These are phyloP conservation scores for Annulohypoxylon truncatum DNA, from an alignment of 2,329 filamentous ascomycete genomes.

Conservation along the genomic window DNA sequence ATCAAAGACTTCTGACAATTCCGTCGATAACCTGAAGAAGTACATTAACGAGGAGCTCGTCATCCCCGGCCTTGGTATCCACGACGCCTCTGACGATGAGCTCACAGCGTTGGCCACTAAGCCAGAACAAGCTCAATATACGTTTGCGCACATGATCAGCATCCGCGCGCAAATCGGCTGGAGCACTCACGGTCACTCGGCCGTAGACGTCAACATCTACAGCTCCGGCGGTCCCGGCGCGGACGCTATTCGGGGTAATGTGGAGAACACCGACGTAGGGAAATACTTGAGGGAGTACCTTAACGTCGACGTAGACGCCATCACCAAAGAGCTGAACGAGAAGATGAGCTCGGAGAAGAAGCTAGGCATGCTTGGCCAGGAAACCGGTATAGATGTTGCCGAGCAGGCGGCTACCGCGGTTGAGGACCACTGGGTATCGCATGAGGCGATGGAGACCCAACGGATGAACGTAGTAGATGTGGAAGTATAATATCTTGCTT, in stretches of 20 bases:
- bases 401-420: neutral
- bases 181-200: constrained; percentile 93
- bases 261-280: constrained; percentile 95
- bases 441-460: constrained; percentile 41
- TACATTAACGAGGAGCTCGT: constrained; percentile 79
- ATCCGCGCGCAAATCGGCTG: constrained; percentile 90
- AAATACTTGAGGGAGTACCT: constrained; percentile 84
- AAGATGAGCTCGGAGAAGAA: constrained; percentile 55
- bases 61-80: constrained; percentile 77
- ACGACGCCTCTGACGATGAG: constrained; percentile 77
- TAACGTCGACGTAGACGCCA: constrained; percentile 78
- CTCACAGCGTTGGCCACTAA: constrained; percentile 72
- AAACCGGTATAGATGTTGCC: constrained; percentile 1
- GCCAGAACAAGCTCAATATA: constrained; percentile 64
- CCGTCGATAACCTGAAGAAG: constrained; percentile 59
- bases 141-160: constrained; percentile 88
- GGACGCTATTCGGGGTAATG: constrained; percentile 79
- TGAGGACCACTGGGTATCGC: constrained; percentile 46
- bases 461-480: constrained; percentile 7
- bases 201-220: constrained; percentile 97
- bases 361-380: constrained; percentile 18
- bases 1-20: constrained; percentile 48
- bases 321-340: constrained; percentile 79
- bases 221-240: constrained; percentile 76
- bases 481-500: neutral